phyloP scores from a whole-genome alignment of 116 monocot species.

The Dioscorea cayenensis region DNA sequence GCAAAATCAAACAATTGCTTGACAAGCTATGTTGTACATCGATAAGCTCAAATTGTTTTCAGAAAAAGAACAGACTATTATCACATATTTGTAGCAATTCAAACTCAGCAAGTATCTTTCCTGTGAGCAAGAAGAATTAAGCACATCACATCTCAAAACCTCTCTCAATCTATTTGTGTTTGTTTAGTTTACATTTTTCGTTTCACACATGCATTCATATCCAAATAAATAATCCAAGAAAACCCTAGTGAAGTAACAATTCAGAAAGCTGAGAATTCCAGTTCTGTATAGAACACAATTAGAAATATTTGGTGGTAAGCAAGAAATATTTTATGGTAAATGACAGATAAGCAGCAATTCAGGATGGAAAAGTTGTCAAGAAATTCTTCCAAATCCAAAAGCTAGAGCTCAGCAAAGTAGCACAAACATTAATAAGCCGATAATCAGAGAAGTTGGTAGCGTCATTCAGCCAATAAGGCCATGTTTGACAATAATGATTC shows the following conservation, averaged over 20 bases:
- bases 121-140: background rate
- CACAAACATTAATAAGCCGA: background rate
- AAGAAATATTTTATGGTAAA: background rate
- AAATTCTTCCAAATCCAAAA: no score
- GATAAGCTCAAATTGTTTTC: background rate
- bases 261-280: no score
- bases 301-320: no score
- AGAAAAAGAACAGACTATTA: background rate
- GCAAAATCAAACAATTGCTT: no score
- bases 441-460: background rate
- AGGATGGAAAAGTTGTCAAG: background rate
- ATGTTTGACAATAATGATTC: background rate
- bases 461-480: background rate
- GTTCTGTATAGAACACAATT: no score
- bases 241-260: no score
- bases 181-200: no score
- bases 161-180: background rate
- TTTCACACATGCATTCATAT: no score
- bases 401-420: background rate
- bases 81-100: background rate
- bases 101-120: background rate
- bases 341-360: background rate
- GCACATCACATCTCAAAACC: background rate
- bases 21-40: background rate
- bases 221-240: no score